phyloP scores from a whole-genome alignment of 2,329 filamentous ascomycete genomes.

The Neonectria neomacrospora region DNA sequence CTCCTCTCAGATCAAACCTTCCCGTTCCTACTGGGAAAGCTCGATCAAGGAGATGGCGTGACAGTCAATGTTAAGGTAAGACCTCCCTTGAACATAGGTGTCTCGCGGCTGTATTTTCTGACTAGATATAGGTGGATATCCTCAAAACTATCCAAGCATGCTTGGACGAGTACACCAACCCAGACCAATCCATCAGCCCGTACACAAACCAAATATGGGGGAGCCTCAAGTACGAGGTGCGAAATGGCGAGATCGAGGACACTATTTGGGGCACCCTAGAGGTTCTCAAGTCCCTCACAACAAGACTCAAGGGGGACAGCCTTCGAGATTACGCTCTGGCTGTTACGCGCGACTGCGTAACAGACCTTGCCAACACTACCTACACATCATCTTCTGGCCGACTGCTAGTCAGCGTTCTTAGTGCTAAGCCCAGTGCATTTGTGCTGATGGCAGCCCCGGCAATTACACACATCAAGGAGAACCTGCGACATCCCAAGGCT shows the following conservation, averaged over 20 bases:
- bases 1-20: conserved; percentile 58
- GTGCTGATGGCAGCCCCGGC: conserved; percentile 58
- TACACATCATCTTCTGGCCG: conserved; percentile 65
- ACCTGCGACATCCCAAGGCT: conserved; percentile 62
- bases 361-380: conserved; percentile 63
- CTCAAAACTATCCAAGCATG: conserved; percentile 66
- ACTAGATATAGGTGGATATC: conserved; percentile 60
- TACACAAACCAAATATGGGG: conserved; percentile 65
- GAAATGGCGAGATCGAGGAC: conserved; percentile 69
- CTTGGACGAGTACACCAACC: conserved; percentile 59
- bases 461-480: conserved; percentile 61
- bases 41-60: conserved; percentile 68
- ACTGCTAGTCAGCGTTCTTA: conserved; percentile 62
- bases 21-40: conserved; percentile 65
- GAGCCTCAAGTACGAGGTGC: conserved; percentile 71
- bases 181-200: conserved; percentile 59
- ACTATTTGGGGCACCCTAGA: conserved; percentile 66
- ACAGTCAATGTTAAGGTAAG: conserved; percentile 68
- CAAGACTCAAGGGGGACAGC: conserved; percentile 56
- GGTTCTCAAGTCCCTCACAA: conserved; percentile 62
- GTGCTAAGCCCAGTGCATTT: conserved; percentile 61
- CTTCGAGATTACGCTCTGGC: conserved; percentile 59
- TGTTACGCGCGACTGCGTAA: conserved; percentile 64
- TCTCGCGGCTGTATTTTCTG: conserved; percentile 6
- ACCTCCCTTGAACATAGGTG: accelerated